Conservation (phyloP, 306 rosid species). For the Cucumis melo region DNA sequence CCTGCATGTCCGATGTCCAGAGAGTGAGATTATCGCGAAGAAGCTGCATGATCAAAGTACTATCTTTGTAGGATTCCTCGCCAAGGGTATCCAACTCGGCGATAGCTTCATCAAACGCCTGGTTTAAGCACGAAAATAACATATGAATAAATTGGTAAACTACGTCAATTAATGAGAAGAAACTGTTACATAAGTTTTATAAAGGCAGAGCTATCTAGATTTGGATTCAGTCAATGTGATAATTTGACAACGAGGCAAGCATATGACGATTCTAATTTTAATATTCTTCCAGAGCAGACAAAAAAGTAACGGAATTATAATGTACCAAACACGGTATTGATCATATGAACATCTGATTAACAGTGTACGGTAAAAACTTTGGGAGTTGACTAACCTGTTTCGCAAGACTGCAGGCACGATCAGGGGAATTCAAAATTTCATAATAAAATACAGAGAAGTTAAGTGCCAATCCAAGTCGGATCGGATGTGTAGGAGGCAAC, state of each 20-base stretch:
- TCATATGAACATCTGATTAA: not conserved
- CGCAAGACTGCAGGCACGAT: conserved; percentile 98
- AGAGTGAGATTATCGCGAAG: conserved; percentile 99
- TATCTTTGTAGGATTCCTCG: conserved; percentile 97
- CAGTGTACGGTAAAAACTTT: not conserved
- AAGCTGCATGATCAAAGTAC: conserved; percentile 99
- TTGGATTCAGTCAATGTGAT: not conserved
- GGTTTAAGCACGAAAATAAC: not conserved
- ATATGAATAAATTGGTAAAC: not conserved
- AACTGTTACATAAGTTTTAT: not conserved
- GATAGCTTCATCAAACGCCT: conserved; percentile 99
- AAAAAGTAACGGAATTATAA: not conserved
- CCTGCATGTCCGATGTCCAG: conserved; percentile 99
- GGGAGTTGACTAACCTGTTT: conserved; percentile 57
- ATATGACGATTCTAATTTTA: not conserved
- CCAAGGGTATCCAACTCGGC: conserved; percentile 97
- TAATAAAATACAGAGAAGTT: conserved; percentile 93
- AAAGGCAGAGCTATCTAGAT: not conserved
- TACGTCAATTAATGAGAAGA: not conserved
- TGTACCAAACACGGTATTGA: not conserved
- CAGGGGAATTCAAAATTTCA: conserved; percentile 95
- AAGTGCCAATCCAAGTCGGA: conserved; percentile 95
- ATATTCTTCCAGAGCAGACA: not conserved
- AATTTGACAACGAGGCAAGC: not conserved
- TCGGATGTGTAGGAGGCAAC: conserved; percentile 92